Evolutionary conservation across 805 yeast species (phyloP).

Genomic region (Myxozyma udenii): DNA sequence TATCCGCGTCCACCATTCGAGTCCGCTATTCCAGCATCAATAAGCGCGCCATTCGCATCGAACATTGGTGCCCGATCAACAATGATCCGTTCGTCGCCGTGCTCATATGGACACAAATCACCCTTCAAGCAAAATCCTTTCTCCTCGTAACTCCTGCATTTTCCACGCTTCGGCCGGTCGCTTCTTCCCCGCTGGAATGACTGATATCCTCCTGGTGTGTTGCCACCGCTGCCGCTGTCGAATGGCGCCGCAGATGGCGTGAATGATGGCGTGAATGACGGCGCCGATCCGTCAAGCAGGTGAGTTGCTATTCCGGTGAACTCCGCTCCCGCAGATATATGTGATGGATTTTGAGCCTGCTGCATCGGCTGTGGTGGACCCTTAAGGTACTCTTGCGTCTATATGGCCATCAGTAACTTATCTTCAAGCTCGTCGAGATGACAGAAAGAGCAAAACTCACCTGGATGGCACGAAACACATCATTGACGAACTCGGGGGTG

Average conservation of each 20-base stretch:
- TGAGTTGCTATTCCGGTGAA: no score
- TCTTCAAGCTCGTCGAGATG: no score
- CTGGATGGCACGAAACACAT: conserved; percentile 38
- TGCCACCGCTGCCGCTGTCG: no score
- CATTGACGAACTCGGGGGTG: conserved; percentile 36
- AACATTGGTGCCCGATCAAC: conserved; percentile 6
- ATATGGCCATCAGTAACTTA: no score
- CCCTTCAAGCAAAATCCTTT: conserved; percentile 27
- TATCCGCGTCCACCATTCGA: conserved; percentile 9
- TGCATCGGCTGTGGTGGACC: no score
- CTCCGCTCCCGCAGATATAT: no score
- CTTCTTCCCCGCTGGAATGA: no score
- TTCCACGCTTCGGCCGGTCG: conserved; percentile 10
- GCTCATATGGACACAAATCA: conserved; percentile 30
- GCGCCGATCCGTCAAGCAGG: no score
- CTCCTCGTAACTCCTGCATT: conserved; percentile 25
- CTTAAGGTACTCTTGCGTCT: conserved; percentile 3
- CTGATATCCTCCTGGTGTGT: conserved; percentile 5
- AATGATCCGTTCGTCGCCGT: conserved; percentile 24
- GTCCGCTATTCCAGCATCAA: neutral
- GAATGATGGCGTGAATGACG: no score
- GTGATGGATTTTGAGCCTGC: no score
- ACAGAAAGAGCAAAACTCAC: no score
- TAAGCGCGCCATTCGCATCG: neutral
- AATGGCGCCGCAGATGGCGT: no score